Evolutionary conservation across 2,329 filamentous ascomycete species (phyloP), one percentile per base, ranked within the genome.

Genomic region (Microdochium bolleyi): DNA sequence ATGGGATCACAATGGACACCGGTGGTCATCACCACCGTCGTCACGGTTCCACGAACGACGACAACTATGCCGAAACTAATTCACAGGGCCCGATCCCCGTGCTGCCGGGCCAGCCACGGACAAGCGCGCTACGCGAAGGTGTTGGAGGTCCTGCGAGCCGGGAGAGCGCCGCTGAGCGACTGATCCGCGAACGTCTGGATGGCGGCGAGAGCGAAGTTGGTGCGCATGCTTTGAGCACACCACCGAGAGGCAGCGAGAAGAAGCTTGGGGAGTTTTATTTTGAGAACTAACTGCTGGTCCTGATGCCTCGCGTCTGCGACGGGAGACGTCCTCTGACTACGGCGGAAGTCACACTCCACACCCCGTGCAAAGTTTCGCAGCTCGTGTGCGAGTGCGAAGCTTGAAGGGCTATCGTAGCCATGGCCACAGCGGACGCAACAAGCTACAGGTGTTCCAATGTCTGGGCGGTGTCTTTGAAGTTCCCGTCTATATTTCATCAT

Each of bases 11-110:
- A 1, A 67, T 72, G 2, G 85, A 85, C 60, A 76, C 80, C 34
- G 66, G 74, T 3, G 66, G 66, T 34, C 62, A 62, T 24, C 67
- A 74, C 3, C 66, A 74, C 2, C 66, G 66, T 34, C 62, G 62
- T 25, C 67, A 74, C 4, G 61, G 63, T 8, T 62, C 59, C 3
- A 50, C 61, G 1, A 73, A 76, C 41, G 78, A 83, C 55, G 75
- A 77, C 51, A 65, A 70, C 10, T 83, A 85, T 56, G 75, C 87
- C 24, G 85, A 88, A 66, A 87, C 83, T 2, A 85, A 84, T 1
- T 77, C 78, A 50, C 72, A 78, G 22, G 78, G 80, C 0, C 81
- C 82, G 1, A 71, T 82, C 1, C 73, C 79, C 16, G 69, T 75
- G 55, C 59, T 58, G 49, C 62, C 63, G 32, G 62, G 66, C n/a